phyloP scores from a whole-genome alignment of 495 filamentous ascomycete genomes.

The Amphirosellinia nigrospora region DNA sequence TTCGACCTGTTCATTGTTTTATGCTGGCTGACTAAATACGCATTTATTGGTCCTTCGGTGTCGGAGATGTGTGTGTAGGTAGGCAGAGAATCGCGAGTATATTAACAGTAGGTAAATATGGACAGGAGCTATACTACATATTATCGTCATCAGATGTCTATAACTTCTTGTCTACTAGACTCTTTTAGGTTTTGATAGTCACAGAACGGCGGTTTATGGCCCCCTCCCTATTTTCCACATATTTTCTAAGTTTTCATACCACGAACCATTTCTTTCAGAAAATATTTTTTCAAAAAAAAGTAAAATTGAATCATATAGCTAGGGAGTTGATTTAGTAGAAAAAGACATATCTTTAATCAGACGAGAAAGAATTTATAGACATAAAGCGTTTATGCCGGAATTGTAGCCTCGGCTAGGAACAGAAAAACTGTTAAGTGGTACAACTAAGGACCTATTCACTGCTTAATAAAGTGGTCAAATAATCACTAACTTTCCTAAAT shows the following conservation, averaged over 20 bases:
- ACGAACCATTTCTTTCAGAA: not conserved
- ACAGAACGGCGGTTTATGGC: not conserved
- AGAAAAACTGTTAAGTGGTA: no score
- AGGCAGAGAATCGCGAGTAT: not conserved
- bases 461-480: no score
- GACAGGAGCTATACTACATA: not conserved
- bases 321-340: not conserved
- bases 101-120: not conserved
- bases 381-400: not conserved
- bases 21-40: not conserved
- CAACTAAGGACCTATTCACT: no score
- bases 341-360: not conserved
- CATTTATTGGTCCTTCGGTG: not conserved
- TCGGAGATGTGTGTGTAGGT: not conserved
- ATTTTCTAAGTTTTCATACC: not conserved
- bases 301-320: not conserved
- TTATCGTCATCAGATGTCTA: not conserved
- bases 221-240: not conserved
- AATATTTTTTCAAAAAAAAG: not conserved
- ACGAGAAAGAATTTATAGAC: not conserved
- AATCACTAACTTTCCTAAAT: no score
- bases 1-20: not conserved
- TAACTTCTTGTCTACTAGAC: not conserved
- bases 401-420: not conserved
- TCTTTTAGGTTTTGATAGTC: not conserved